phyloP scores from a whole-genome alignment of 1,139 yeast genomes.

The Taphrina deformans region DNA sequence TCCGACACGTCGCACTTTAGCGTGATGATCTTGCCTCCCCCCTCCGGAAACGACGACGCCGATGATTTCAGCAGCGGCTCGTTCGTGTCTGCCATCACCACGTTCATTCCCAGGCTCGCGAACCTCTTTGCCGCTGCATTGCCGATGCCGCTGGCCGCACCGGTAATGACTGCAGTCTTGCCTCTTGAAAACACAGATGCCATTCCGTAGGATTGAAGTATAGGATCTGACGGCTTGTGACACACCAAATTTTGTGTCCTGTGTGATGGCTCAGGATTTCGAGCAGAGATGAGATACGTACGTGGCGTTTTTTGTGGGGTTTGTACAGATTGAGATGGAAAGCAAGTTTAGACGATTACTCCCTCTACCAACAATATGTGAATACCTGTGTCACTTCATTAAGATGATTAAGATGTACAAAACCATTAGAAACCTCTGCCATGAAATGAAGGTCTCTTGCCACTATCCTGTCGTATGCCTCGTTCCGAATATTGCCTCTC shows the following conservation, averaged over 20 bases:
- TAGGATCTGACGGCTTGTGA: no score
- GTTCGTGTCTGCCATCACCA: conserved; percentile 42
- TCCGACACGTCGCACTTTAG: conserved; percentile 41
- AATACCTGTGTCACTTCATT: no score
- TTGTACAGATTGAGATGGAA: background rate
- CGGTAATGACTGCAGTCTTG: conserved; percentile 39
- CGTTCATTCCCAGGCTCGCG: conserved; percentile 42
- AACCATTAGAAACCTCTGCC: background rate
- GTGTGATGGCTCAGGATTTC: background rate
- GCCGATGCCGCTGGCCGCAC: conserved; percentile 44
- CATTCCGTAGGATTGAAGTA: background rate
- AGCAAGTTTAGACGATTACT: no score
- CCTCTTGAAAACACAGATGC: conserved; percentile 17
- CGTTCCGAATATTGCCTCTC: background rate
- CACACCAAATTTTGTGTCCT: background rate
- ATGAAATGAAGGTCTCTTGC: background rate
- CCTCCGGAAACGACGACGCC: conserved; percentile 37
- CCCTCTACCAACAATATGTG: background rate
- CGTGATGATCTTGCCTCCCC: conserved; percentile 37
- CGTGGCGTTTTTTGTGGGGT: conserved; percentile 3
- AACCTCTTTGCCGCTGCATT: conserved; percentile 43
- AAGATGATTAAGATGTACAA: no score
- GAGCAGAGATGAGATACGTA: background rate
- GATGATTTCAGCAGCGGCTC: conserved; percentile 38
- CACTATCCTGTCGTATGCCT: background rate